Evolutionary conservation across 2,329 filamentous ascomycete genomes (phyloP), one percentile per base, ranked within the genome.

Genomic region (Aphanocladium album): DNA sequence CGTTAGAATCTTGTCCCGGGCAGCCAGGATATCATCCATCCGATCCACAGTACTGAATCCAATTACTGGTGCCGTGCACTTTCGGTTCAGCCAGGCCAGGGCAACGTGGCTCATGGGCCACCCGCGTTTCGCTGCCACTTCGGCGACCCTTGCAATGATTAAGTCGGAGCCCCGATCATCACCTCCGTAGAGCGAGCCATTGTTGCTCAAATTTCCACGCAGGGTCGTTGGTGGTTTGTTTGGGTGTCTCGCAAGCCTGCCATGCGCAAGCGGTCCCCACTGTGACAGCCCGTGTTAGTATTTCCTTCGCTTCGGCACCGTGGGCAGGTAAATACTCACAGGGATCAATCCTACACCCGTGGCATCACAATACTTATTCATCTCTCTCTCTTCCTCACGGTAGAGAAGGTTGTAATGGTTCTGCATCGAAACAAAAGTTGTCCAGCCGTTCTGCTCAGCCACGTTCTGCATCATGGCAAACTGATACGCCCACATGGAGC

Each of bases 101-200:
- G 84, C 80, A 21, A 90, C 82, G 62, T 87, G 82, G 55, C 81
- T 80, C 80, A 89, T 89, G 62, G 78, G 82, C 72, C 80, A 80
- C 0, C 74, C 78, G 61, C 79, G 77, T 73, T 83, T 82, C 65
- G 78, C 74, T 0, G 84, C 83, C 33, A 87, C 64, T 69, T 87
- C 80, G 69, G 85, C 77, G 1, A 74, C 66, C 35, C 71, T 58
- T 52, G 66, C 55, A 54, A 74, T 62, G 59, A 75, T 69, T 16
- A 60, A 56, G 46, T 67, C 70, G 9, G 65, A 64, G 45, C 70
- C 74, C 73, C 67, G 14, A 60, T 78, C 71, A 62, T 83, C 80
- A 2, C 73, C 73, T 57, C 81, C 80, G 3, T 73, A 55, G 67
- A 69, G 55, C 67, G 67, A 60, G 68, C 72, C 61, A 72, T 63